Conservation (phyloP, 345 rosid genomes). For the Pistacia atlantica region DNA sequence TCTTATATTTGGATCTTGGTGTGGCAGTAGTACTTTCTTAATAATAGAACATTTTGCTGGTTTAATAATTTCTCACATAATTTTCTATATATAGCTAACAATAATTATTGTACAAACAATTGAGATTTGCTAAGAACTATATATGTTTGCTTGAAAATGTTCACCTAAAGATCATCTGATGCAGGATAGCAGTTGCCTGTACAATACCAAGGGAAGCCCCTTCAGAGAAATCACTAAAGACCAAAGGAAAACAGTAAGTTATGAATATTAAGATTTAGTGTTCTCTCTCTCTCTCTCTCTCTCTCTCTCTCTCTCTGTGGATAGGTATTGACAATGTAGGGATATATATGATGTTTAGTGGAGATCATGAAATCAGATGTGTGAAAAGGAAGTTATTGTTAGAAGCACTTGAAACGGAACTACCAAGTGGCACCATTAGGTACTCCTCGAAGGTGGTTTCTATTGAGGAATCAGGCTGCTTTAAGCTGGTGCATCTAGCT, state of each 20-base stretch:
- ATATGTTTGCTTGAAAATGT: neutral
- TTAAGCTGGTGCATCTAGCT: conserved; percentile 55
- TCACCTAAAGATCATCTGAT: too few relatives aligned
- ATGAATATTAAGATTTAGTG: too few relatives aligned
- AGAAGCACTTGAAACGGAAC: conserved; percentile 53
- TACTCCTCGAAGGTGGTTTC: conserved; percentile 69
- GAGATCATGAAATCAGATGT: conserved; percentile 55
- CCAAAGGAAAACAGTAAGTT: conserved; percentile 37
- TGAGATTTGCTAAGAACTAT: too few relatives aligned
- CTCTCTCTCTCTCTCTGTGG: neutral
- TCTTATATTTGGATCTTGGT: too few relatives aligned
- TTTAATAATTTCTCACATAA: too few relatives aligned
- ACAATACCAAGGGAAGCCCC: conserved; percentile 21
- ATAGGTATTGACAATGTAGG: neutral
- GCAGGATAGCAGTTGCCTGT: conserved; percentile 38
- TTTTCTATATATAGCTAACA: too few relatives aligned
- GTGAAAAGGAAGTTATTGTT: conserved; percentile 54
- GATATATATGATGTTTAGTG: conserved; percentile 16
- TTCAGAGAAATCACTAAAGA: conserved; percentile 27
- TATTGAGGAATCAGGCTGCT: conserved; percentile 56
- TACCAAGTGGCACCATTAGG: conserved; percentile 62
- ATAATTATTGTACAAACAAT: too few relatives aligned
- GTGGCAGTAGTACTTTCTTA: too few relatives aligned
- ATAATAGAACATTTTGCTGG: too few relatives aligned
- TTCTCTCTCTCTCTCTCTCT: too few relatives aligned